Conservation (phyloP, 2,329 filamentous ascomycete species). For the Simplicillium sp. region DNA sequence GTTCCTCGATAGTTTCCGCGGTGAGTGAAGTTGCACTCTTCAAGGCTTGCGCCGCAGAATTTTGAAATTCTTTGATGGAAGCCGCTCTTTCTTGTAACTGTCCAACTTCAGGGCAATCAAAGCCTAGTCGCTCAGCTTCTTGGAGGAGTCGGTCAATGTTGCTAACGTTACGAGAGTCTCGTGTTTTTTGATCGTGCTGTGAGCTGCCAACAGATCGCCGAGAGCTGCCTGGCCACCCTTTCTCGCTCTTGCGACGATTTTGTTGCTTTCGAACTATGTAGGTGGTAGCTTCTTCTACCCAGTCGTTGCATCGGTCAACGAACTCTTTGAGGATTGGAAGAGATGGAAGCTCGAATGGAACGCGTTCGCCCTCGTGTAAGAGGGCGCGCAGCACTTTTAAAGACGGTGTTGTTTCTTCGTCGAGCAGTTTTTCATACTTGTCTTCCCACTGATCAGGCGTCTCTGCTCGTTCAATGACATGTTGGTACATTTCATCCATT, state of each 20-base stretch:
- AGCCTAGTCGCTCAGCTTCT: conserved; percentile 78
- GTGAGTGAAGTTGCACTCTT: conserved; percentile 54
- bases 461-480: conserved; percentile 75
- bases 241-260: conserved; percentile 91
- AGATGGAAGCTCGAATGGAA: conserved; percentile 80
- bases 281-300: conserved; percentile 93
- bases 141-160: conserved; percentile 79
- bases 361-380: conserved; percentile 89
- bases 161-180: conserved; percentile 77
- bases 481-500: conserved; percentile 58
- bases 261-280: conserved; percentile 97
- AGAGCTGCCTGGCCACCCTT: conserved; percentile 66
- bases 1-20: conserved; percentile 71
- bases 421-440: conserved; percentile 76
- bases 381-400: conserved; percentile 78
- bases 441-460: conserved; percentile 84
- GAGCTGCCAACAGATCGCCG: conserved; percentile 54
- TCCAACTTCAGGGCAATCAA: conserved; percentile 85
- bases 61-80: conserved; percentile 76
- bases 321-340: conserved; percentile 76
- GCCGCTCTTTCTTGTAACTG: conserved; percentile 78
- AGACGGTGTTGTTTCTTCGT: conserved; percentile 74
- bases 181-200: conserved; percentile 63
- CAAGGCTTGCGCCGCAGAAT: conserved; percentile 61
- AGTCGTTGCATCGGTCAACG: conserved; percentile 93